Evolutionary conservation across 257 asterid genomes (phyloP), one percentile per base, ranked within the genome.

Genomic region (Solanum gandarillasii): DNA sequence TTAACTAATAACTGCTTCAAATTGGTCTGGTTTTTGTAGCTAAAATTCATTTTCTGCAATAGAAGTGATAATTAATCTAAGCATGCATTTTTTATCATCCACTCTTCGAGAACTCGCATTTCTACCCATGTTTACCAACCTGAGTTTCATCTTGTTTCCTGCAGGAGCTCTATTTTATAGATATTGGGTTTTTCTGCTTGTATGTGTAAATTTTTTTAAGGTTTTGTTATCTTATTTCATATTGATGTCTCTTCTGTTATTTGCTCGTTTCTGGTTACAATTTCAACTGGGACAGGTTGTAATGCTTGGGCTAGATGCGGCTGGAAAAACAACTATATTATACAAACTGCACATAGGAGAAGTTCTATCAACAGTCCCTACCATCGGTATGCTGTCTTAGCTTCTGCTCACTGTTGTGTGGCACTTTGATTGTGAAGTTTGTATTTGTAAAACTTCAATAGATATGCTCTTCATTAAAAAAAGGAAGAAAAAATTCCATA

Each of bases 271-370:
- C 31, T 65, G 13, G 67, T 72, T 75, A 34, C 16, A 10, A 34
- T 72, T 71, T 38, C 29, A 82, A 79, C 87, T 89, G 87, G 48
- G 60, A 65, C 86, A 97, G 99, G 99, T 97, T 91, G 99, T 97
- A 89, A 97, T 96, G 99, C 98, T 97, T 89, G 99, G 99, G 73
- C 94, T 97, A 87, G 99, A 97, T 91, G 99, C 99, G 75, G 99
- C 99, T 92, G 99, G 99, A 81, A 97, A 97, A 96, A 97, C 99
- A 88, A 97, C 99, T 9, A 96, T 97, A 86, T 94, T 97, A 73
- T 96, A 97, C 90, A 97, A 97, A 92, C 96, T 97, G 93, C 99
- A 97, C 92, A 94, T 97, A 86, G 99, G 99, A 79, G 99, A 97
- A 93, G 98, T 96, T 92, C 90, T 97, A 88, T 97, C 99, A 43